phyloP scores from a whole-genome alignment of 1,139 yeast species.

The Geotrichum bryndzae region DNA sequence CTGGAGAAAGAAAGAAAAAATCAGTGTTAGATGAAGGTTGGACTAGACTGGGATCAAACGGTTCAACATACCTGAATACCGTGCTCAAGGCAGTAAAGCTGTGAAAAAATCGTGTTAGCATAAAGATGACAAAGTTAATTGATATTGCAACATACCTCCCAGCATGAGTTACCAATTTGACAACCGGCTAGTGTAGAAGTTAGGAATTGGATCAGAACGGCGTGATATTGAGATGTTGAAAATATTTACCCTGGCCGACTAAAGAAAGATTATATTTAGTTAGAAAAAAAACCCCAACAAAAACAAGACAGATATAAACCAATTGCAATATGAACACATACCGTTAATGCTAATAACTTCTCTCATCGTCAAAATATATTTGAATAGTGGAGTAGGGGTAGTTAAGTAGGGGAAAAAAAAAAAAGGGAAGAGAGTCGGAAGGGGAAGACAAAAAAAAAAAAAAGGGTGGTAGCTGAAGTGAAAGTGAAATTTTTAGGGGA shows the following conservation, averaged over 20 bases:
- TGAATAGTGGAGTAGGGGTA: too few species aligned
- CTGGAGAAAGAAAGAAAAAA: constrained; percentile 13
- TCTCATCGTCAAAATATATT: constrained; percentile 49
- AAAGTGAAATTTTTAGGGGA: neutral
- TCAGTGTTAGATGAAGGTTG: too few species aligned
- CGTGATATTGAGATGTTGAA: neutral
- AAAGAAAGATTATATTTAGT: neutral
- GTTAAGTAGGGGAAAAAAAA: too few species aligned
- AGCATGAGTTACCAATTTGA: constrained; percentile 98
- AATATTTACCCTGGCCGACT: neutral
- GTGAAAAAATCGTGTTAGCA: constrained; percentile 4
- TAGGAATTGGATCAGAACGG: neutral
- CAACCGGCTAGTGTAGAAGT: constrained; percentile 64
- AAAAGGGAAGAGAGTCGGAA: neutral
- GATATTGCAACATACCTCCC: constrained; percentile 57
- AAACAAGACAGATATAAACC: constrained; percentile 5
- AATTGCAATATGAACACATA: constrained; percentile 37
- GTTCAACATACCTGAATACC: constrained; percentile 55
- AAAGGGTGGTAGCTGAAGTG: neutral
- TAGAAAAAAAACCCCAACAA: neutral
- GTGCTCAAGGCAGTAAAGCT: constrained; percentile 83
- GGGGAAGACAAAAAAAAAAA: neutral
- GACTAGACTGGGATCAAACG: too few species aligned
- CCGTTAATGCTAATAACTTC: constrained; percentile 91
- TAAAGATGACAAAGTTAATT: neutral